Evolutionary conservation across 78 protist genomes (phyloP), one percentile per base, ranked within the genome.

Genomic region (Thecamonas trahens): DNA sequence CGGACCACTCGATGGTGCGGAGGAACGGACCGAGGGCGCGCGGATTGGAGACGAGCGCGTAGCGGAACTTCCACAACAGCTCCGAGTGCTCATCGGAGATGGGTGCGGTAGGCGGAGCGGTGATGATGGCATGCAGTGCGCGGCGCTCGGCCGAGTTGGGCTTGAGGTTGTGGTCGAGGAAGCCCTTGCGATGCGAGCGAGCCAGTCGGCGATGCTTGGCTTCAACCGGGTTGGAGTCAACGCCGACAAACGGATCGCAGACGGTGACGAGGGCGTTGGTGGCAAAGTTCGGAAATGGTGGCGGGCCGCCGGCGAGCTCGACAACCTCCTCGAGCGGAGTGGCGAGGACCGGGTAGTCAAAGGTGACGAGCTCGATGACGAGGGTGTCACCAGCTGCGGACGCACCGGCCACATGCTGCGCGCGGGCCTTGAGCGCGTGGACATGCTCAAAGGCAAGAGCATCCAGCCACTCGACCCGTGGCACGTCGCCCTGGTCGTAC

Each of bases 131-230:
- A n/a, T n/a, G n/a, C n/a, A n/a, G n/a, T n/a, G n/a, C n/a, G n/a
- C 20, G 29, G 17, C 3, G 11, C 38, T 69, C 66, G 53, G 31
- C 42, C 24, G 72, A 28, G 31, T 77, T 77, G 1, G 87, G 87
- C 59, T 76, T 70, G 50, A 77, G 60, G 22, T 52, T 59, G 17
- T 22, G 35, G 28, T 58, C 87, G 20, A 70, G 42, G 4, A 14
- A 32, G 44, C 72, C 69, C 13, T 76, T 24, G 24, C 66, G 72
- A 26, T 47, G n/a, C 67, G 52, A 22, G 39, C 83, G 83, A 31
- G 69, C 50, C 35, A 78, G 79, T 31, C 38, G 24, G 49, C 22
- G 35, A 47, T 70, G 67, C 53, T 75, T 76, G 7, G 22, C n/a
- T 14, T 75, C 83, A 9, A 64, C 55, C 17, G 79, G 72, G 28